A percentile compares a stretch with the other conserved stretches of the same genome.
Conservation (phyloP, 2,329 filamentous ascomycete genomes). For the Pochonia chlamydosporia region DNA sequence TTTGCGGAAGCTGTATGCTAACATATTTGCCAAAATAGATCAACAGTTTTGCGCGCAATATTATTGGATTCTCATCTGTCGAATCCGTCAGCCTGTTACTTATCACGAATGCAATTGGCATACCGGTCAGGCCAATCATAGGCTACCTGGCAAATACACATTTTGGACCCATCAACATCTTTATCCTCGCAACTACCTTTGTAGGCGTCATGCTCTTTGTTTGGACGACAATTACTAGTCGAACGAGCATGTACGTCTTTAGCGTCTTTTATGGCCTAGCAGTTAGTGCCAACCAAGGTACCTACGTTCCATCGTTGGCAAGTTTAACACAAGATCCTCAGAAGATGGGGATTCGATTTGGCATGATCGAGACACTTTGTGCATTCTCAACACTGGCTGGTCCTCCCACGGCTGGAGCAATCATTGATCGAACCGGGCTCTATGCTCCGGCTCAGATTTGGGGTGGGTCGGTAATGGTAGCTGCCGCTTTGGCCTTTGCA, state of each 20-base stretch:
- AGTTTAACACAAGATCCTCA: slow-evolving; percentile 35
- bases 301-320: slow-evolving; percentile 30
- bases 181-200: slow-evolving; percentile 40
- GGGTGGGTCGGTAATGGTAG: slow-evolving; percentile 35
- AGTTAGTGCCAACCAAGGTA: slow-evolving; percentile 23
- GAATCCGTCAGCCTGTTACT: slow-evolving; percentile 50
- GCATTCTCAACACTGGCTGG: slow-evolving; percentile 38
- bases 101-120: slow-evolving; percentile 50
- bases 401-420: slow-evolving; percentile 37
- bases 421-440: slow-evolving; percentile 34
- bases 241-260: slow-evolving; percentile 36
- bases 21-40: slow-evolving; percentile 27
- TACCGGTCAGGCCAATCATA: slow-evolving; percentile 47
- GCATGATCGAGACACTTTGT: slow-evolving; percentile 37
- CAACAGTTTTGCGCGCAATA: slow-evolving; percentile 34
- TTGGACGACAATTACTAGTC: slow-evolving; percentile 45
- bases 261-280: slow-evolving; percentile 37
- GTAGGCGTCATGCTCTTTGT: slow-evolving; percentile 43
- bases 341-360: slow-evolving; percentile 40
- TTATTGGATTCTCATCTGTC: slow-evolving; percentile 38
- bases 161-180: slow-evolving; percentile 49
- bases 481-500: slow-evolving; percentile 24
- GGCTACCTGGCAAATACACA: slow-evolving; percentile 46
- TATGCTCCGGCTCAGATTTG: slow-evolving; percentile 40
- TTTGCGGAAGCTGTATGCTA: neutral